Conservation (phyloP, 768 basidiomycete species). For the Brasilioporus rufonigricans region DNA sequence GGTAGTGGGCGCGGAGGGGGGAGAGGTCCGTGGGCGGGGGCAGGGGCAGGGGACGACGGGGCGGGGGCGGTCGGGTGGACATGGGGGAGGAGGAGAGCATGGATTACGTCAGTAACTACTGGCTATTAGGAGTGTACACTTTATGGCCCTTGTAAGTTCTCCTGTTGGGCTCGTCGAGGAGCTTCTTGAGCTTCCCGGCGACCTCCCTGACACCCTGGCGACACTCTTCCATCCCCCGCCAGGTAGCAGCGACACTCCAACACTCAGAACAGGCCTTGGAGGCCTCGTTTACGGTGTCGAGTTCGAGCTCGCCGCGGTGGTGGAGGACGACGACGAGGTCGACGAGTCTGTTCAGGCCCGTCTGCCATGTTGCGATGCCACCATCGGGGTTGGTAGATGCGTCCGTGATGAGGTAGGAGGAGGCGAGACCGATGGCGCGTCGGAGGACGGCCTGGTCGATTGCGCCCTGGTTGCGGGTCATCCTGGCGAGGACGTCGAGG, state of each 20-base stretch:
- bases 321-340: conserved; percentile 76
- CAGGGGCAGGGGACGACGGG: background rate
- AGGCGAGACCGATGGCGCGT: conserved; percentile 64
- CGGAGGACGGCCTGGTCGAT: conserved; percentile 65
- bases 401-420: conserved; percentile 79
- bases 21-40: conserved; percentile 45
- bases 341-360: conserved; percentile 65
- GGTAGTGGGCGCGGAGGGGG: conserved; percentile 92
- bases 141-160: conserved; percentile 33
- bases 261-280: conserved; percentile 68
- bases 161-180: conserved; percentile 36
- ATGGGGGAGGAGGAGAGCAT: background rate
- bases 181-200: conserved; percentile 56
- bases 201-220: conserved; percentile 59
- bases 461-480: conserved; percentile 41
- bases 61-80: conserved; percentile 8
- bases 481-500: conserved; percentile 49
- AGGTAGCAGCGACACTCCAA: conserved; percentile 70
- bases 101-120: conserved; percentile 16
- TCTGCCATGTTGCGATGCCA: conserved; percentile 62
- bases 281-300: conserved; percentile 73
- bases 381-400: conserved; percentile 55
- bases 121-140: conserved; percentile 30
- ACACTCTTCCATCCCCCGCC: conserved; percentile 65
- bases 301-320: conserved; percentile 60